Evolutionary conservation across 225 moss, liverwort and hornwort genomes (phyloP), one percentile per base, ranked within the genome.

Genomic region (Physcomitrium patens): DNA sequence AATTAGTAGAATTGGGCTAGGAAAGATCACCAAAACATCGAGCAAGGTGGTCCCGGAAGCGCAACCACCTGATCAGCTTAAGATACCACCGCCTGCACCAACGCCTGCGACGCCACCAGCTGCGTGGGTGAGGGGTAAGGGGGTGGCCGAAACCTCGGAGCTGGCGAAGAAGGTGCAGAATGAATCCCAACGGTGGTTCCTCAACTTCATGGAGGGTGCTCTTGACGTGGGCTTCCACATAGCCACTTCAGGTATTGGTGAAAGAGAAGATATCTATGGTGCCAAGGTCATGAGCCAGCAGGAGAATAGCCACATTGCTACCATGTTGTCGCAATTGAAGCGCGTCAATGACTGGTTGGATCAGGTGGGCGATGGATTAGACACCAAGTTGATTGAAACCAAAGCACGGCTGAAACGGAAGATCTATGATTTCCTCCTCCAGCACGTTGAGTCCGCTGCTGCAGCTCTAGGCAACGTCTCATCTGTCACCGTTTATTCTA

Each of bases 321-420:
- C 90, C 37, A 92, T 96, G 89, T 55, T 96, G 68, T 96, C 96
- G 70, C 94, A 94, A 72, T 85, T 96, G 74, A 96, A 96, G 77
- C 84, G 96, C 44, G 96, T 96, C 1, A 96, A 96, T 49, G 96
- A 96, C 63, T 96, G 96, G 96, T 74, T 96, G 80, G 96, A 96
- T 64, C 92, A 89, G 70, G 86, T 96, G 55, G 88, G 89, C 15
- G 84, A 89, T 48, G 65, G 69, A 9, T 77, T 74, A 9, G 89
- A 92, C 70, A 58, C 81, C 12, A 85, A 89, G 63, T 55, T 96
- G 76, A 82, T 76, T 18, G 94, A 96, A 48, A 94, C 91, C 15
- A 89, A 91, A 56, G 89, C 92, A 3, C 80, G 92, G 8, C 65
- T 96, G 79, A 96, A 96, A 55, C 88, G 90, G 8, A 96, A 96